phyloP scores from a whole-genome alignment of 257 asterid species.

The Buddleja alternifolia region DNA sequence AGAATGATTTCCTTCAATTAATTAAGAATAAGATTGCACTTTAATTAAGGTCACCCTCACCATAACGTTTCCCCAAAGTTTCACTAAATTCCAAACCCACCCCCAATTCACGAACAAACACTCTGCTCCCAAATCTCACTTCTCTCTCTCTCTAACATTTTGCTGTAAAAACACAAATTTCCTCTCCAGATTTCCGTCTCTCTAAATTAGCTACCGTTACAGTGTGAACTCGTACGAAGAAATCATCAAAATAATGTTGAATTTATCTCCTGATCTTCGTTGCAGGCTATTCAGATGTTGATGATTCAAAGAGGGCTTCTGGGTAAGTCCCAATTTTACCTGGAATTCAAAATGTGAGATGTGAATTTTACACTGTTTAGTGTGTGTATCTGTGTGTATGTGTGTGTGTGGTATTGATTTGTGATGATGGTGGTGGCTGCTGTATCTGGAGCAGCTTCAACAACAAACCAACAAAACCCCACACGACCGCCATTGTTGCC shows the following conservation, averaged over 20 bases:
- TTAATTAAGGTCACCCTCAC: slow-evolving; percentile 48
- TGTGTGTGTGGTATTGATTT: slow-evolving; percentile 37
- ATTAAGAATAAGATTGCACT: slow-evolving; percentile 37
- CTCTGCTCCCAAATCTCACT: slow-evolving; percentile 49
- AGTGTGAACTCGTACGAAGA: slow-evolving; percentile 5
- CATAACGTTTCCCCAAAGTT: slow-evolving; percentile 60
- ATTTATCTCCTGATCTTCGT: slow-evolving; percentile 54
- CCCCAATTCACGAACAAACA: slow-evolving; percentile 40
- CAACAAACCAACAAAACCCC: slow-evolving; percentile 51
- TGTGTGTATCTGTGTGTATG: slow-evolving; percentile 29
- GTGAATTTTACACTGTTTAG: slow-evolving; percentile 33
- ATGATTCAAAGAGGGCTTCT: slow-evolving; percentile 38
- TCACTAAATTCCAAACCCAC: slow-evolving; percentile 58
- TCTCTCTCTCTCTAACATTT: slow-evolving; percentile 41
- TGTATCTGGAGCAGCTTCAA: slow-evolving; percentile 82
- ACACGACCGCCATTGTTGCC: slow-evolving; percentile 77
- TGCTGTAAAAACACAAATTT: slow-evolving; percentile 39
- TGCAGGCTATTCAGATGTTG: slow-evolving; percentile 42
- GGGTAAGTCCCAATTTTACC: slow-evolving; percentile 43
- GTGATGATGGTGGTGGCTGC: slow-evolving; percentile 92
- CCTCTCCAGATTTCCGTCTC: slow-evolving; percentile 29
- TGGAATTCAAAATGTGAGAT: slow-evolving; percentile 57
- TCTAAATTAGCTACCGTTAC: slow-evolving; percentile 22
- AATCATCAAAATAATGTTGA: slow-evolving; percentile 44
- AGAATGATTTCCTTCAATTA: slow-evolving; percentile 29